Evolutionary conservation across 768 basidiomycete species (phyloP), one percentile per base, ranked within the genome.

Genomic region (Trichaptum fuscoviolaceum): DNA sequence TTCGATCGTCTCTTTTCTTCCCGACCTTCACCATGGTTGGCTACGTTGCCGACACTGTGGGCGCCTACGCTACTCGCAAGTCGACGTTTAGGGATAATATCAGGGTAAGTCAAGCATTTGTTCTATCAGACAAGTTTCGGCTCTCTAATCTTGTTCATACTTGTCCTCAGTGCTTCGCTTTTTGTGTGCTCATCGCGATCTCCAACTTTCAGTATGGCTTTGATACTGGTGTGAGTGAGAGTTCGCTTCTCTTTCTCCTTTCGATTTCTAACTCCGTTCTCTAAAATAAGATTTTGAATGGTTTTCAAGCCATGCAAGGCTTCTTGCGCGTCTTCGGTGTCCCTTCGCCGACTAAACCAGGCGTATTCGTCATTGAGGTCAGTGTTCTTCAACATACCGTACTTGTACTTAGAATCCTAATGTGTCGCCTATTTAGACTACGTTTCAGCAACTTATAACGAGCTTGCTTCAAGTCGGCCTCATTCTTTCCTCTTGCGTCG

Each of bases 231-330:
- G 42, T 30, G 52, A 62, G 67, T 58, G 9, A 68, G 15, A 20
- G 15, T 2, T 12, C 15, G 12, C 15, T 52, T 20, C 42, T 20
- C 10, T 20, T 12, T 2, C 42, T 20, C 15, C 20, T 52, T 20
- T 52, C 42, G 2, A 4, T 15, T 3, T 15, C 42, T 52, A 52
- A 52, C 20, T 52, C 10, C 2, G 12, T 20, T 6, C 42, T 52
- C 20, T 12, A 15, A n/a, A n/a, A 20, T 52, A 5, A 52, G 42
- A 52, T 70, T 23, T 59, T 70, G 61, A 70, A 70, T 34, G 69
- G 69, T 23, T 67, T 70, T 64, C 69, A 70, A 30, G 69, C 69
- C 7, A 69, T 65, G 68, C 69, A 69, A 62, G 69, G 69, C 62
- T 64, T 67, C 20, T 25, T 62, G 26, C 25, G 58, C 15, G 62